A percentile compares a stretch with the other conserved stretches of the same genome.
phyloP scores from a whole-genome alignment of 2,329 filamentous ascomycete genomes.

The Paecilomyces variotii region DNA sequence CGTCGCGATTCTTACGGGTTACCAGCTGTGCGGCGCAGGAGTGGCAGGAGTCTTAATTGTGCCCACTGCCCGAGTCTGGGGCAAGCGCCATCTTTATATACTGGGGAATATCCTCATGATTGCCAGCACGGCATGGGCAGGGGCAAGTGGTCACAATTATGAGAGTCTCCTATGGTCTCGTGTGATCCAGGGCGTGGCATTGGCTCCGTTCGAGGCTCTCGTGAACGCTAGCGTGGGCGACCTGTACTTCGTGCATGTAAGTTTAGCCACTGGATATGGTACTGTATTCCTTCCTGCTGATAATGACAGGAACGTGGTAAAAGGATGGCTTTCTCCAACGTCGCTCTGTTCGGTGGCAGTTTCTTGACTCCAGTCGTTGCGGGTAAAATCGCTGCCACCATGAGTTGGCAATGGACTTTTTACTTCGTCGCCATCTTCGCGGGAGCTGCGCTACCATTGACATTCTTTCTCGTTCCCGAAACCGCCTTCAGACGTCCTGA shows the following conservation, averaged over 20 bases:
- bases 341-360: conserved; percentile 62
- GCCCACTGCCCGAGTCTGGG: conserved; percentile 81
- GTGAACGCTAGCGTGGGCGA: conserved; percentile 87
- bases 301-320: conserved; percentile 58
- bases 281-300: neutral
- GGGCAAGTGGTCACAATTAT: conserved; percentile 60
- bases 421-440: conserved; percentile 82
- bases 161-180: conserved; percentile 66
- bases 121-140: conserved; percentile 69
- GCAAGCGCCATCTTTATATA: conserved; percentile 82
- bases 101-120: conserved; percentile 68
- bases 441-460: conserved; percentile 57
- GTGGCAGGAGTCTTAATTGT: conserved; percentile 78
- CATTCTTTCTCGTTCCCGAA: conserved; percentile 77
- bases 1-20: conserved; percentile 76
- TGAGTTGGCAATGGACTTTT: conserved; percentile 85
- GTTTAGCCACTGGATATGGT: conserved; percentile 15
- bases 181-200: conserved; percentile 75
- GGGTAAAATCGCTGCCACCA: conserved; percentile 67
- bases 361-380: conserved; percentile 83
- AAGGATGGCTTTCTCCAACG: conserved; percentile 74
- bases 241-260: conserved; percentile 78
- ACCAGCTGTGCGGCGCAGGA: conserved; percentile 76
- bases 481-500: conserved; percentile 65
- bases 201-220: conserved; percentile 82